These are phyloP conservation scores for Ogataea zsoltii DNA, from an alignment of 805 yeast species.

Conservation along the genomic window DNA sequence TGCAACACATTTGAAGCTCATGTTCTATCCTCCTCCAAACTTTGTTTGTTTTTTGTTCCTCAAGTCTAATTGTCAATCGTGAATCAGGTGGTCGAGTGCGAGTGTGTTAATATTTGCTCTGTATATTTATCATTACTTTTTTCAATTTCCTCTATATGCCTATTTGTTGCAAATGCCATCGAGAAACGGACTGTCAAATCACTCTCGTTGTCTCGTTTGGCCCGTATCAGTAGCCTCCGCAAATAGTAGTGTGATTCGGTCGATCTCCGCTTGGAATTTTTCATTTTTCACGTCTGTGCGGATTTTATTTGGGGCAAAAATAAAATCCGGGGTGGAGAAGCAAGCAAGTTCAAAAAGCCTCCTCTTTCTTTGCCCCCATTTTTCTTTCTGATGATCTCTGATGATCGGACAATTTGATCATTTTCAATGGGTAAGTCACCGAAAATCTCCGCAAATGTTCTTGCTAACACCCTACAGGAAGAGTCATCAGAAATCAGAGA, in stretches of 20 bases:
- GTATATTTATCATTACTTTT: conserved; percentile 9
- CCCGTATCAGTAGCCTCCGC: background rate
- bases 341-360: too few relatives aligned
- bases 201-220: too few relatives aligned
- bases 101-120: conserved; percentile 14
- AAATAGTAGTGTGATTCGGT: background rate
- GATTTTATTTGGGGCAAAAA: too few relatives aligned
- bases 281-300: conserved; percentile 1
- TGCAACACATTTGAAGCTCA: background rate
- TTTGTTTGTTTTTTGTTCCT: background rate
- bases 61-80: background rate
- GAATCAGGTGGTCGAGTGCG: conserved; percentile 3
- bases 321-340: too few relatives aligned
- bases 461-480: conserved; percentile 54
- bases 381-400: too few relatives aligned
- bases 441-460: too few relatives aligned
- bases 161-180: background rate
- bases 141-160: conserved; percentile 4
- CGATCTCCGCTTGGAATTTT: background rate
- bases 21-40: background rate
- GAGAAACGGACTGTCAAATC: too few relatives aligned
- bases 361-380: too few relatives aligned
- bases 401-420: too few relatives aligned
- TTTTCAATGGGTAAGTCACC: too few relatives aligned
- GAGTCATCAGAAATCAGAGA: conserved; percentile 99